These are phyloP conservation scores for Tephrocybe rancida DNA, from an alignment of 768 basidiomycete species.

Conservation along the genomic window DNA sequence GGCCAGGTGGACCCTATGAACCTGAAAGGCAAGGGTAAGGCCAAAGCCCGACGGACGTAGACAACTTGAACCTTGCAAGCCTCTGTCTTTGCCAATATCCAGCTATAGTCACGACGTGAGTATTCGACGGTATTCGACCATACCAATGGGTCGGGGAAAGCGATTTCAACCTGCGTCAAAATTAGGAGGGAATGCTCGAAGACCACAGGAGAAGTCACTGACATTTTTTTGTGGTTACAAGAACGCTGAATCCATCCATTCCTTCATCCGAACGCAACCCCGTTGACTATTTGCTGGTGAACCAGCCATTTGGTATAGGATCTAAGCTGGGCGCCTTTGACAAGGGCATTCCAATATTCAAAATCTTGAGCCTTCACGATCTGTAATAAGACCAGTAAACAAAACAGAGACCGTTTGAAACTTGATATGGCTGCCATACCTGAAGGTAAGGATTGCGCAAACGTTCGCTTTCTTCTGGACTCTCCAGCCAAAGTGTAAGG, in stretches of 20 bases:
- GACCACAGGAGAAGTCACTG: too few species aligned
- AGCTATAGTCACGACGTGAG: too few species aligned
- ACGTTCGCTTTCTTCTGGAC: conserved; percentile 5
- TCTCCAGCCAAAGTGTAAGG: conserved; percentile 6
- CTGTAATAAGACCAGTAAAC: background rate
- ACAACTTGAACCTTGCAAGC: too few species aligned
- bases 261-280: conserved; percentile 5
- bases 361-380: conserved; percentile 2
- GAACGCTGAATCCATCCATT: conserved; percentile 7
- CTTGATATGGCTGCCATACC: background rate
- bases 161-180: too few species aligned
- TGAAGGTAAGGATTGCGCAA: conserved; percentile 6
- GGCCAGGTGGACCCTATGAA: too few species aligned
- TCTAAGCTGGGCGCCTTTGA: conserved; percentile 6
- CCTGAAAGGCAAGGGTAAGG: too few species aligned
- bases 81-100: too few species aligned
- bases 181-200: too few species aligned
- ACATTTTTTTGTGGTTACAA: too few species aligned
- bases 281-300: background rate
- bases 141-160: too few species aligned
- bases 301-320: conserved; percentile 9
- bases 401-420: background rate
- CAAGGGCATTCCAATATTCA: conserved; percentile 7
- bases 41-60: too few species aligned
- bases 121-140: too few species aligned